phyloP scores from a whole-genome alignment of 2,329 filamentous ascomycete genomes.

The Sporothrix dimorphospora region DNA sequence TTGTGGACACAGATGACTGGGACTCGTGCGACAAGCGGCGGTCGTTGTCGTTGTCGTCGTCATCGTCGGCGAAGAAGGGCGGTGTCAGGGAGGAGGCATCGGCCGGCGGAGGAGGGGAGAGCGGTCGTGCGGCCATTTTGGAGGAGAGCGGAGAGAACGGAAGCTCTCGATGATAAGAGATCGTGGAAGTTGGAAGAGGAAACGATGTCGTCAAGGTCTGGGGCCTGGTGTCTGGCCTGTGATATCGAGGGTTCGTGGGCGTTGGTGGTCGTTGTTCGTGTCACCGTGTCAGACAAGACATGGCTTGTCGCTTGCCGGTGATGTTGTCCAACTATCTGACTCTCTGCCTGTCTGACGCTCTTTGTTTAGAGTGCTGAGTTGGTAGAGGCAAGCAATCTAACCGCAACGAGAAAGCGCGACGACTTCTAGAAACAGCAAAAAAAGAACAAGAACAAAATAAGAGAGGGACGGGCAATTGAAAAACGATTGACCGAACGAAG shows the following conservation, averaged over 20 bases:
- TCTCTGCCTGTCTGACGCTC: not conserved
- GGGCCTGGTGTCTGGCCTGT: not conserved
- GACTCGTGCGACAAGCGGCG: conserved; percentile 58
- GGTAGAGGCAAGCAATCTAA: not conserved
- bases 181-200: not conserved
- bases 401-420: not conserved
- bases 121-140: conserved; percentile 18
- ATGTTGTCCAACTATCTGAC: not conserved
- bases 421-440: not conserved
- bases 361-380: not conserved
- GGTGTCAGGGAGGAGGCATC: conserved; percentile 27
- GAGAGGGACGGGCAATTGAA: not conserved
- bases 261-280: not conserved
- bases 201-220: not conserved
- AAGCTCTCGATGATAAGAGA: not conserved
- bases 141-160: no score
- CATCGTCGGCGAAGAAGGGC: conserved; percentile 27
- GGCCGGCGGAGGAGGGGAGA: conserved; percentile 26
- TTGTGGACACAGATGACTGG: conserved; percentile 78
- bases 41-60: conserved; percentile 24
- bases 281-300: conserved; percentile 12
- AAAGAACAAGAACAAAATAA: not conserved
- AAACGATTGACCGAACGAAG: not conserved
- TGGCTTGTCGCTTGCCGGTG: not conserved
- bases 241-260: not conserved